Evolutionary conservation across 2,329 filamentous ascomycete species (phyloP).

Genomic region (Fusarium succisae): DNA sequence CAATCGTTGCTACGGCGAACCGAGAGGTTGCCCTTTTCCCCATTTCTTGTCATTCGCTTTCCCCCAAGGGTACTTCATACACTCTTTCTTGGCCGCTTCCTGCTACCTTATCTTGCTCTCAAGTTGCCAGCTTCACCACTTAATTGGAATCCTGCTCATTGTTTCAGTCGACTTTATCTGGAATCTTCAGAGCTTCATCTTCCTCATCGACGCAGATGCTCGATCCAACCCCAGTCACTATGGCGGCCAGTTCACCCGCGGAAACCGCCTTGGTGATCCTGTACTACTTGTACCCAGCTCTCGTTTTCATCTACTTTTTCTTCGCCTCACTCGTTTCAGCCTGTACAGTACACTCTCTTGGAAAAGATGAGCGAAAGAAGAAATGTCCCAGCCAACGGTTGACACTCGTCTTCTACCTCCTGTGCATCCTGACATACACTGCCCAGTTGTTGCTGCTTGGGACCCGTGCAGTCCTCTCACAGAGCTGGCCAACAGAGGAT

Average conservation of each 20-base stretch:
- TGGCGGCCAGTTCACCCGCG: slow-evolving; percentile 29
- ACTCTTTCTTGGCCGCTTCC: not conserved
- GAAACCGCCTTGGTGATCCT: slow-evolving; percentile 32
- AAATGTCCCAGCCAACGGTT: slow-evolving; percentile 31
- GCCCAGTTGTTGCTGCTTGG: slow-evolving; percentile 57
- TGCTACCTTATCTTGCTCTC: not conserved
- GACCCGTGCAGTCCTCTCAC: slow-evolving; percentile 47
- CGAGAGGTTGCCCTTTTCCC: not conserved
- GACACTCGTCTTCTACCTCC: slow-evolving; percentile 54
- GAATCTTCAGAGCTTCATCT: not conserved
- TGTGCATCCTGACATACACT: slow-evolving; percentile 57
- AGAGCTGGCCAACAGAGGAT: slow-evolving; percentile 55
- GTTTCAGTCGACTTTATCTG: not conserved
- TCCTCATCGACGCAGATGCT: slow-evolving; percentile 5
- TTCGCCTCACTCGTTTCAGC: slow-evolving; percentile 66
- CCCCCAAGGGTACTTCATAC: not conserved
- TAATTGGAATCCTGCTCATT: not conserved
- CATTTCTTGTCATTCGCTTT: not conserved
- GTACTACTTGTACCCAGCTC: slow-evolving; percentile 45
- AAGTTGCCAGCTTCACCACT: not conserved
- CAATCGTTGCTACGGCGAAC: slow-evolving; percentile 6
- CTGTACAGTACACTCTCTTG: slow-evolving; percentile 61
- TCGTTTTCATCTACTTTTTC: slow-evolving; percentile 64
- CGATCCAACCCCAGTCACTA: not conserved
- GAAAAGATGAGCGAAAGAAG: slow-evolving; percentile 29